Conservation (phyloP, 306 rosid genomes). For the Aeschynomene evenia region DNA sequence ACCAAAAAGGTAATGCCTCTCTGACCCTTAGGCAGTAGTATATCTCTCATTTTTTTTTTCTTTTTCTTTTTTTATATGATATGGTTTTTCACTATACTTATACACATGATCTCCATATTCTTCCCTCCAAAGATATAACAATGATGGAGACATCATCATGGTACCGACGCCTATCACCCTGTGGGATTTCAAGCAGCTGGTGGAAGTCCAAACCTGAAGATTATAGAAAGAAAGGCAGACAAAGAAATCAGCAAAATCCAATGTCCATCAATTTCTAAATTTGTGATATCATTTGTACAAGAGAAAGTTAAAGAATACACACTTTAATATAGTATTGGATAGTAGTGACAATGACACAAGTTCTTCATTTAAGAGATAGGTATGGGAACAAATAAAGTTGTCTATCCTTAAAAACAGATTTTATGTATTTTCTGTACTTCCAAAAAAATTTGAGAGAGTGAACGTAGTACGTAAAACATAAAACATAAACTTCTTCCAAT, state of each 20-base stretch:
- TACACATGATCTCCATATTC: constrained; percentile 98
- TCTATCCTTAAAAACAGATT: too few relatives aligned
- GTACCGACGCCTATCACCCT: constrained; percentile 92
- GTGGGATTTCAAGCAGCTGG: constrained; percentile 91
- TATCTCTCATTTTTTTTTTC: constrained; percentile 38
- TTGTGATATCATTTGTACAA: too few relatives aligned
- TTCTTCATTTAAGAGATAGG: too few relatives aligned
- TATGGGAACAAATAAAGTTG: too few relatives aligned
- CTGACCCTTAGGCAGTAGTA: constrained; percentile 41
- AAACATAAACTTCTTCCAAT: too few relatives aligned
- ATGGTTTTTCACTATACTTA: constrained; percentile 48
- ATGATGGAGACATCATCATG: constrained; percentile 96
- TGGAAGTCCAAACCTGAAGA: constrained; percentile 89
- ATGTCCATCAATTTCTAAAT: neutral
- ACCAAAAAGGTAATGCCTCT: constrained; percentile 52
- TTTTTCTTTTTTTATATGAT: neutral
- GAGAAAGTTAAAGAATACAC: too few relatives aligned
- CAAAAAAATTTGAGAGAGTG: too few relatives aligned
- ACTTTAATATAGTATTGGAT: too few relatives aligned
- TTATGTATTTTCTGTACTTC: too few relatives aligned
- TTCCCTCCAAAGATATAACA: constrained; percentile 97
- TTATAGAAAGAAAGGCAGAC: constrained; percentile 26
- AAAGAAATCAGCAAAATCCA: constrained; percentile 1
- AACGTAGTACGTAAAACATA: too few relatives aligned
- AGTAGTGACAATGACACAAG: too few relatives aligned